Evolutionary conservation across 2,329 filamentous ascomycete species (phyloP).

Genomic region (Didymella lethalis): DNA sequence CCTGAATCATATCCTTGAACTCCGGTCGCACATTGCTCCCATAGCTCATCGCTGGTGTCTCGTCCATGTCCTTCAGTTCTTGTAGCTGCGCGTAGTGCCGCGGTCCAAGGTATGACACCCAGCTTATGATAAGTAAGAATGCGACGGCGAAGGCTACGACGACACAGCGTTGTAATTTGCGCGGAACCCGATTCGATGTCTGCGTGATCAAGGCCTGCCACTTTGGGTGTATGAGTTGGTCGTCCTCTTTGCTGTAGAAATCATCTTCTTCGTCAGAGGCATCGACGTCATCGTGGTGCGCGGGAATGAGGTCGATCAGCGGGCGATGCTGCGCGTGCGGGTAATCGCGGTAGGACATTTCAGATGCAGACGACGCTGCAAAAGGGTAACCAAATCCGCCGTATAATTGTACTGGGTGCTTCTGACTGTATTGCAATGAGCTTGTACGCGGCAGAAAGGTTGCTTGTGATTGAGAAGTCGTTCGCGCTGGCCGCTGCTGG

Average conservation of each 20-base stretch:
- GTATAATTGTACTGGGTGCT: slow-evolving; percentile 1
- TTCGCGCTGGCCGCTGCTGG: slow-evolving; percentile 13
- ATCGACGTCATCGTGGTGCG: slow-evolving; percentile 40
- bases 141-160: slow-evolving; percentile 42
- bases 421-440: neutral
- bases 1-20: slow-evolving; percentile 60
- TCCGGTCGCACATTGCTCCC: slow-evolving; percentile 58
- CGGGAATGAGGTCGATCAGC: slow-evolving; percentile 45
- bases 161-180: slow-evolving; percentile 48
- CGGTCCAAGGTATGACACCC: slow-evolving; percentile 50
- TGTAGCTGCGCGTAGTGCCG: slow-evolving; percentile 44
- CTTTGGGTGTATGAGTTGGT: slow-evolving; percentile 44
- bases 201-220: slow-evolving; percentile 39
- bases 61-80: slow-evolving; percentile 48
- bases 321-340: slow-evolving; percentile 30
- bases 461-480: neutral
- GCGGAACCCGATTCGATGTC: slow-evolving; percentile 42
- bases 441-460: neutral
- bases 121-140: slow-evolving; percentile 45
- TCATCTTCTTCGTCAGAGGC: slow-evolving; percentile 52
- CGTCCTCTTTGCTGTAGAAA: slow-evolving; percentile 49
- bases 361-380: slow-evolving; percentile 2
- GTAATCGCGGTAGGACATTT: slow-evolving; percentile 40
- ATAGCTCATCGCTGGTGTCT: slow-evolving; percentile 45
- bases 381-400: neutral